Conservation (phyloP, 768 basidiomycete genomes). For the Trametes punicea region DNA sequence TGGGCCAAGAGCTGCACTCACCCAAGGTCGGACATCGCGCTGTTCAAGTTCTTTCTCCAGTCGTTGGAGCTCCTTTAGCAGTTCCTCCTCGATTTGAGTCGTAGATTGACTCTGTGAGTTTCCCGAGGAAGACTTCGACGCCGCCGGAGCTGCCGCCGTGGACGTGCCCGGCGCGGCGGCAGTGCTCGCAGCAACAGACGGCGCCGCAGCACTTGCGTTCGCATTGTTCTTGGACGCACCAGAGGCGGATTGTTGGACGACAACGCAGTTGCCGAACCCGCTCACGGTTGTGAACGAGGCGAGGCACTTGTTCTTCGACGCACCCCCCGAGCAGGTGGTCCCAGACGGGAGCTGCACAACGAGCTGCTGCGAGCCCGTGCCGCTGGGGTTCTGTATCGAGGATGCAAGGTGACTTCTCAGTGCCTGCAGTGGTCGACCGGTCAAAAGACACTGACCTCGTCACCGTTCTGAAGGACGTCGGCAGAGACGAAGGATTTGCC, state of each 20-base stretch:
- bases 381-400: conserved; percentile 36
- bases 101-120: not conserved
- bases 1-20: not conserved
- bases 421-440: not conserved
- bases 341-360: conserved; percentile 44
- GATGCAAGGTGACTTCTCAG: not conserved
- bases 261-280: conserved; percentile 54
- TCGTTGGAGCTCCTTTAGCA: not conserved
- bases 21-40: not conserved
- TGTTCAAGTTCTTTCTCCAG: not conserved
- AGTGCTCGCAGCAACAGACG: not conserved
- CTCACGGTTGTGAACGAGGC: conserved; percentile 48
- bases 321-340: conserved; percentile 50
- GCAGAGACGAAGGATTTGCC: conserved; percentile 35
- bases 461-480: conserved; percentile 45
- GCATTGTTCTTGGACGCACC: not conserved
- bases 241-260: conserved; percentile 34
- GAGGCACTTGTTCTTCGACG: conserved; percentile 43
- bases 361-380: conserved; percentile 39
- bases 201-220: not conserved
- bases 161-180: not conserved
- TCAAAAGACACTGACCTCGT: conserved; percentile 39
- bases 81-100: not conserved
- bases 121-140: not conserved
- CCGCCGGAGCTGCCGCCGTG: not conserved